A percentile compares a stretch with the other conserved stretches of the same genome.
Conservation (phyloP, 495 filamentous ascomycete species). For the Oleoguttula mirabilis region DNA sequence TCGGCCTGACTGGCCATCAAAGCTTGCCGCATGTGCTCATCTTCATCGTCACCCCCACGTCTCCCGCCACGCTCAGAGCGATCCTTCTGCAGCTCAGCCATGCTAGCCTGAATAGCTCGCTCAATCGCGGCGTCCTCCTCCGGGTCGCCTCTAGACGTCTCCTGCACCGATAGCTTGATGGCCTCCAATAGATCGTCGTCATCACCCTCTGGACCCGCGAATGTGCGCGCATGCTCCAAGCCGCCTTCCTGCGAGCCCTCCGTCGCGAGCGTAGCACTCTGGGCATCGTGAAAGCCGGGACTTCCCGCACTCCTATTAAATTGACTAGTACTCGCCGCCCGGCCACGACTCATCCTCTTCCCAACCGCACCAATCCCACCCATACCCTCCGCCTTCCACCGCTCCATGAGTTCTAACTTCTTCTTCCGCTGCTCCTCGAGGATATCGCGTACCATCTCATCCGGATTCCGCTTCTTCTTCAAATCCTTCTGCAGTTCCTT, state of each 20-base stretch:
- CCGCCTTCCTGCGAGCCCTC: background rate
- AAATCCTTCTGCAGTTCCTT: conserved; percentile 39
- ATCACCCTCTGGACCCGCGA: conserved; percentile 3
- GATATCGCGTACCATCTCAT: conserved; percentile 31
- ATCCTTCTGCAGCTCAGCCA: conserved; percentile 42
- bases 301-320: background rate
- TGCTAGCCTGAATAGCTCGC: conserved; percentile 54
- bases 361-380: conserved; percentile 7
- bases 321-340: background rate
- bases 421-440: conserved; percentile 29
- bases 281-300: background rate
- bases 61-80: conserved; percentile 15
- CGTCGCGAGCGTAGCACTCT: conserved; percentile 2
- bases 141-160: conserved; percentile 53
- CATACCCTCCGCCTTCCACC: background rate
- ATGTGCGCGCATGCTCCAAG: background rate
- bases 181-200: conserved; percentile 53
- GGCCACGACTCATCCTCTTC: conserved; percentile 8
- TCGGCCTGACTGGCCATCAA: conserved; percentile 21
- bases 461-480: conserved; percentile 41
- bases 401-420: conserved; percentile 22
- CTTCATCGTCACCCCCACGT: conserved; percentile 22
- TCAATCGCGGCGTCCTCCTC: conserved; percentile 59
- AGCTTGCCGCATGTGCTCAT: conserved; percentile 25
- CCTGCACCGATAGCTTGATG: conserved; percentile 52